Percentiles rank a stretch among this genome's conserved stretches.
These are phyloP conservation scores for Zychaea mexicana DNA, from an alignment of 371 early-diverging fungal species.

Conservation along the genomic window DNA sequence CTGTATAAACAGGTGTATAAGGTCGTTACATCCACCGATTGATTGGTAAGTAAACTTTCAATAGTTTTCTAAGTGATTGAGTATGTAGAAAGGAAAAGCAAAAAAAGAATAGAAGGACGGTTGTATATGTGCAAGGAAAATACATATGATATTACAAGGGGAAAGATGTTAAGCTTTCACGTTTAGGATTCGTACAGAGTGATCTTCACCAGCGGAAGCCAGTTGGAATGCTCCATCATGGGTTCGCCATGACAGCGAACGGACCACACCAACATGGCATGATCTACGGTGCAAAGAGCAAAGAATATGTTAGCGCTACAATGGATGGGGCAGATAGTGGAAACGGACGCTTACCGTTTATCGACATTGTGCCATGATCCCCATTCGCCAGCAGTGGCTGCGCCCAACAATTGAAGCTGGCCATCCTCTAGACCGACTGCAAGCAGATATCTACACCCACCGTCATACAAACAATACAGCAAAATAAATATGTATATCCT, in stretches of 20 bases:
- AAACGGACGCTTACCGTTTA: slow-evolving; percentile 43
- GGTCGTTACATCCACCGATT: slow-evolving; percentile 10
- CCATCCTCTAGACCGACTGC: slow-evolving; percentile 90
- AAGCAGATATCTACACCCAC: slow-evolving; percentile 73
- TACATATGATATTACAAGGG: no score
- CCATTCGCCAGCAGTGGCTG: slow-evolving; percentile 40
- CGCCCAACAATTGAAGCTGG: slow-evolving; percentile 56
- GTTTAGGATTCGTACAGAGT: slow-evolving; percentile 71
- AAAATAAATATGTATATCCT: neutral
- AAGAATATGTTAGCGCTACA: neutral
- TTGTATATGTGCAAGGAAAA: neutral
- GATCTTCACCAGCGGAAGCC: slow-evolving; percentile 76
- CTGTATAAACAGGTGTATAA: slow-evolving; percentile 8
- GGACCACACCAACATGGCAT: slow-evolving; percentile 67
- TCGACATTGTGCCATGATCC: slow-evolving; percentile 40
- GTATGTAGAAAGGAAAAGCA: no score
- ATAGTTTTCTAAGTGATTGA: no score
- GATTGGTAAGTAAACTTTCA: no score
- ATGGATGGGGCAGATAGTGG: neutral
- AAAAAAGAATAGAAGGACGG: neutral
- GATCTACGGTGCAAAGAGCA: slow-evolving; percentile 26
- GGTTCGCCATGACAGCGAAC: slow-evolving; percentile 67
- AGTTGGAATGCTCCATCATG: slow-evolving; percentile 44
- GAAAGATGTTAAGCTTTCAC: slow-evolving; percentile 42
- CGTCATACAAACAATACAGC: slow-evolving; percentile 2